phyloP scores from a whole-genome alignment of 164 flowering plant genomes.

The Vitis cinerea region DNA sequence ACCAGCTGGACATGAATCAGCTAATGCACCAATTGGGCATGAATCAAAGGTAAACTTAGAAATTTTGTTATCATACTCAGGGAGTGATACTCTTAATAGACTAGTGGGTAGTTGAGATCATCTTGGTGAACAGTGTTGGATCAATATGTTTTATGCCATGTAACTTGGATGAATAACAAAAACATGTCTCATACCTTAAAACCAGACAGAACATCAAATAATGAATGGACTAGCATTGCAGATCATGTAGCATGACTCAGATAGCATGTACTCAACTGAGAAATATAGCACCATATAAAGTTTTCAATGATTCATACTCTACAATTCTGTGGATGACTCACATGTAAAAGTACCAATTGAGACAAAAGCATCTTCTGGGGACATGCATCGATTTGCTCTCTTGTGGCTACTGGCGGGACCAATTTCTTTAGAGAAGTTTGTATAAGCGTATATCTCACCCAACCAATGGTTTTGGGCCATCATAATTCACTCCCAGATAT shows the following conservation, averaged over 20 bases:
- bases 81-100: too few relatives aligned
- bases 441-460: slow-evolving; percentile 17
- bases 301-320: slow-evolving; percentile 17
- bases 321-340: slow-evolving; percentile 19
- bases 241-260: not conserved
- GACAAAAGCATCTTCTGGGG: slow-evolving; percentile 23
- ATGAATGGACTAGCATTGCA: not conserved
- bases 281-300: slow-evolving; percentile 11
- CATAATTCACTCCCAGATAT: slow-evolving; percentile 54
- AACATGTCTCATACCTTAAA: too few relatives aligned
- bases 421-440: slow-evolving; percentile 14
- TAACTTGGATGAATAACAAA: too few relatives aligned
- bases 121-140: too few relatives aligned
- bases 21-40: too few relatives aligned
- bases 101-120: too few relatives aligned
- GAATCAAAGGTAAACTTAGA: too few relatives aligned
- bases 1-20: too few relatives aligned
- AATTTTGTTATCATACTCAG: too few relatives aligned
- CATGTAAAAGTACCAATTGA: slow-evolving; percentile 25
- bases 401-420: slow-evolving; percentile 18
- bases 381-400: slow-evolving; percentile 14
- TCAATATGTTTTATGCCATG: too few relatives aligned
- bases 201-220: too few relatives aligned
- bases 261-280: not conserved
- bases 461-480: slow-evolving; percentile 23